A percentile compares a stretch with the other conserved stretches of the same genome.
Conservation (phyloP, 352 stramenopile genomes). For the Globisporangium ultimum region DNA sequence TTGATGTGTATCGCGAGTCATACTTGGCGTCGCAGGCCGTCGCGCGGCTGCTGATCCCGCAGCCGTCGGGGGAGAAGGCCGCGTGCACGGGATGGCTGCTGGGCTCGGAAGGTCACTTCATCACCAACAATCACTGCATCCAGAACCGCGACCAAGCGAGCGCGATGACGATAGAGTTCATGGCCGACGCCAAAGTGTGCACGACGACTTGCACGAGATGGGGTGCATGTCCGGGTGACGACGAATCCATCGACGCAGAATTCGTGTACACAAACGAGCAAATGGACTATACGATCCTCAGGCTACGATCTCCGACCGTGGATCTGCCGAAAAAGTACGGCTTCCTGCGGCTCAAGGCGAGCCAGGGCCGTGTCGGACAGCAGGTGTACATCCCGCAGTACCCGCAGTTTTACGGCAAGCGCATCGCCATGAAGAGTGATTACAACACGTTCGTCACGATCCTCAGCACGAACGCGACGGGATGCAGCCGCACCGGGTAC, state of each 20-base stretch:
- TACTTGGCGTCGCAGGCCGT: slow-evolving; percentile 46
- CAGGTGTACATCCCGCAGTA: too few species aligned
- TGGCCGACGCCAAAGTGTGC: slow-evolving; percentile 42
- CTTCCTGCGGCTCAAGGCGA: slow-evolving; percentile 46
- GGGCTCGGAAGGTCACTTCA: slow-evolving; percentile 50
- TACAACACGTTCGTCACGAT: slow-evolving; percentile 28
- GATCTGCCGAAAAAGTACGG: slow-evolving; percentile 49
- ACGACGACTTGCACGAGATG: slow-evolving; percentile 28
- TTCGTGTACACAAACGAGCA: slow-evolving; percentile 42
- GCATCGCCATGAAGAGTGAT: too few species aligned
- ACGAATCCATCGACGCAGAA: slow-evolving; percentile 36
- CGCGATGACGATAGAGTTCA: slow-evolving; percentile 55
- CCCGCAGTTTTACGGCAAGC: too few species aligned
- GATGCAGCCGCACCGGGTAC: slow-evolving; percentile 36
- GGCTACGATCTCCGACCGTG: slow-evolving; percentile 27
- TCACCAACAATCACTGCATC: slow-evolving; percentile 80
- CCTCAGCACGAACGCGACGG: slow-evolving; percentile 24
- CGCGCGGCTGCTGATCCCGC: slow-evolving; percentile 47
- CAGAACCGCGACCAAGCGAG: slow-evolving; percentile 31
- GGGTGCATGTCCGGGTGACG: slow-evolving; percentile 37
- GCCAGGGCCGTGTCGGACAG: slow-evolving; percentile 19
- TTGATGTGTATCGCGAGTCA: slow-evolving; percentile 20
- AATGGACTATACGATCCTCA: slow-evolving; percentile 66
- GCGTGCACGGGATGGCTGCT: slow-evolving; percentile 65
- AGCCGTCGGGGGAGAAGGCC: slow-evolving; percentile 22